phyloP scores from a whole-genome alignment of 1,284 basidiomycete species.

The Apiotrichum veenhuisii region DNA sequence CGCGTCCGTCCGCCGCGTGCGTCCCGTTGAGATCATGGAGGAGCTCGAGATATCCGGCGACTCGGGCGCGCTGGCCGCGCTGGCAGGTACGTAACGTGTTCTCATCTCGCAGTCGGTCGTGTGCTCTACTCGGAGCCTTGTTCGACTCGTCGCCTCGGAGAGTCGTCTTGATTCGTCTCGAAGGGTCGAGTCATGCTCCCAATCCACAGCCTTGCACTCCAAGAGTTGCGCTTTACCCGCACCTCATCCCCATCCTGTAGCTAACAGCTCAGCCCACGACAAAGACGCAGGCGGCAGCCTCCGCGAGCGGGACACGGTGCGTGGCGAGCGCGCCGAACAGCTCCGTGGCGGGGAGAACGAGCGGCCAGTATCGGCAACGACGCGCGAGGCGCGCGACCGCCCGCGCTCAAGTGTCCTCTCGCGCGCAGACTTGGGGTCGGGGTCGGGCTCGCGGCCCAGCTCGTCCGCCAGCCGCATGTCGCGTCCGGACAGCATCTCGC shows the following conservation, averaged over 20 bases:
- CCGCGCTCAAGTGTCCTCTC: background rate
- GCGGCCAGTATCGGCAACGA: background rate
- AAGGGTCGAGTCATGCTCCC: too few relatives aligned
- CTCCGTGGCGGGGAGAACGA: background rate
- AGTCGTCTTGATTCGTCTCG: too few relatives aligned
- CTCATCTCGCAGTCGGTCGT: too few relatives aligned
- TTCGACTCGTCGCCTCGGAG: too few relatives aligned
- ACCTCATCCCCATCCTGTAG: background rate
- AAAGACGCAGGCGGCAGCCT: background rate
- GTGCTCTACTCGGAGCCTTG: too few relatives aligned
- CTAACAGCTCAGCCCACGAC: background rate
- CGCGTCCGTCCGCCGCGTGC: slow-evolving; percentile 40
- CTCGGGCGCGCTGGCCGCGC: slow-evolving; percentile 10
- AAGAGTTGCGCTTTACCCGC: too few relatives aligned
- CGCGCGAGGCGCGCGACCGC: background rate
- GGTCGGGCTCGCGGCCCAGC: slow-evolving; percentile 1
- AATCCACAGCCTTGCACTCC: too few relatives aligned
- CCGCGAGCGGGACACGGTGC: background rate
- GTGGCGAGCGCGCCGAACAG: background rate
- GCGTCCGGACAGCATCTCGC: background rate
- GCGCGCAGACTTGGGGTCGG: background rate
- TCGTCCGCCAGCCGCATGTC: background rate
- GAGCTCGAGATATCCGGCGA: slow-evolving; percentile 42
- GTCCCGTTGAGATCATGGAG: slow-evolving; percentile 39
- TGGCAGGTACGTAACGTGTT: background rate